Percentiles rank a stretch among this genome's conserved stretches.
These are phyloP conservation scores for Chlamydomonas sp. DNA, from an alignment of 139 green algal genomes.

Conservation along the genomic window DNA sequence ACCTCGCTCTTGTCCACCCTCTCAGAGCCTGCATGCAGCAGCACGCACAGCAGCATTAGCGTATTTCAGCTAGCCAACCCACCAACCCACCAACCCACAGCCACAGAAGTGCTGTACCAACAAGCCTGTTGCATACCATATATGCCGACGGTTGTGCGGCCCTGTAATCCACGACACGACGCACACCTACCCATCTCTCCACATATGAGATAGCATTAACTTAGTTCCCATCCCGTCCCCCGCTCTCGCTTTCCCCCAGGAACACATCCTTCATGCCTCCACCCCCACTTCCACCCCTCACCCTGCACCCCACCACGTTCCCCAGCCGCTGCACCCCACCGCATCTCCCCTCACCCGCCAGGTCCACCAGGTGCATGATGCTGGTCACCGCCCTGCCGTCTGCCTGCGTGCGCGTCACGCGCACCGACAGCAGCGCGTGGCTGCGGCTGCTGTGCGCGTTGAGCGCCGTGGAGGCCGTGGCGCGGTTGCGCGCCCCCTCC, in stretches of 20 bases:
- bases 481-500: conserved; percentile 53
- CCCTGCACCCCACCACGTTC: neutral
- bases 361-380: conserved; percentile 82
- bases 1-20: conserved; percentile 76
- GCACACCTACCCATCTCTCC: too few relatives aligned
- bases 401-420: conserved; percentile 55
- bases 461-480: conserved; percentile 69
- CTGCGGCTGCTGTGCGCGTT: conserved; percentile 80
- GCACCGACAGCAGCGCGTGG: conserved; percentile 79
- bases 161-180: too few relatives aligned
- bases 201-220: too few relatives aligned
- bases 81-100: too few relatives aligned
- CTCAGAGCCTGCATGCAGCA: conserved; percentile 68
- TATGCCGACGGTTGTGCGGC: too few relatives aligned
- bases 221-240: neutral
- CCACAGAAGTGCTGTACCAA: too few relatives aligned
- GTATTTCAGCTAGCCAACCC: too few relatives aligned
- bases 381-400: conserved; percentile 10
- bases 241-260: neutral
- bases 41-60: too few relatives aligned
- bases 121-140: too few relatives aligned
- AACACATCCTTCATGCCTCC: neutral
- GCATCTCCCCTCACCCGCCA: conserved; percentile 66
- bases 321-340: neutral
- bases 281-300: neutral